These are phyloP conservation scores for Neonectria sp. DNA, from an alignment of 2,329 filamentous ascomycete species.

Conservation along the genomic window DNA sequence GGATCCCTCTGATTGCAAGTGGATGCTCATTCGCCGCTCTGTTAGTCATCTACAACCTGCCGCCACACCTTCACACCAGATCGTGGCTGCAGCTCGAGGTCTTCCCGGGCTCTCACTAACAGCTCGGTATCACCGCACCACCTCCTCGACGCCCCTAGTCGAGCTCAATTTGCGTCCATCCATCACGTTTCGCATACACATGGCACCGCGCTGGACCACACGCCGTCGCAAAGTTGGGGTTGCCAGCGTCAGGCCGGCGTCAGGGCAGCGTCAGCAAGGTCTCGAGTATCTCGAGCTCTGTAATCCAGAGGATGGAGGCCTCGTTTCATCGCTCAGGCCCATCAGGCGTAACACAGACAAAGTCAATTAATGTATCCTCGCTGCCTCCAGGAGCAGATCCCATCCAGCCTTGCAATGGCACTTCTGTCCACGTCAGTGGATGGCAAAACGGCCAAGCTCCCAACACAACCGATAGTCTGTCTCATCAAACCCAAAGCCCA, in stretches of 20 bases:
- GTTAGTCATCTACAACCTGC: constrained; percentile 30
- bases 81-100: background rate
- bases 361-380: constrained; percentile 10
- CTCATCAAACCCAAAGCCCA: constrained; percentile 21
- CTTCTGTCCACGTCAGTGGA: constrained; percentile 22
- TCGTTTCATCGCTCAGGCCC: constrained; percentile 7
- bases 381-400: constrained; percentile 11
- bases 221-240: constrained; percentile 14
- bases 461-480: constrained; percentile 23
- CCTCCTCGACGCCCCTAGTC: constrained; percentile 36
- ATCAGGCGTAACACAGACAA: constrained; percentile 7
- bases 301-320: constrained; percentile 7
- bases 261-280: constrained; percentile 15
- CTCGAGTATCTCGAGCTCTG: background rate
- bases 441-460: constrained; percentile 25
- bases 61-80: background rate
- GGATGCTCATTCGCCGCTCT: constrained; percentile 24
- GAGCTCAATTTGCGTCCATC: constrained; percentile 42
- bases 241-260: constrained; percentile 17
- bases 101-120: constrained; percentile 36
- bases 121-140: constrained; percentile 31
- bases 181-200: constrained; percentile 38
- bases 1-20: constrained; percentile 31
- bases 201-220: constrained; percentile 15
- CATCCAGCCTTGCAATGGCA: constrained; percentile 11